Evolutionary conservation across 371 early-diverging fungal genomes (phyloP), one percentile per base, ranked within the genome.

Genomic region (Catenaria anguillulae): DNA sequence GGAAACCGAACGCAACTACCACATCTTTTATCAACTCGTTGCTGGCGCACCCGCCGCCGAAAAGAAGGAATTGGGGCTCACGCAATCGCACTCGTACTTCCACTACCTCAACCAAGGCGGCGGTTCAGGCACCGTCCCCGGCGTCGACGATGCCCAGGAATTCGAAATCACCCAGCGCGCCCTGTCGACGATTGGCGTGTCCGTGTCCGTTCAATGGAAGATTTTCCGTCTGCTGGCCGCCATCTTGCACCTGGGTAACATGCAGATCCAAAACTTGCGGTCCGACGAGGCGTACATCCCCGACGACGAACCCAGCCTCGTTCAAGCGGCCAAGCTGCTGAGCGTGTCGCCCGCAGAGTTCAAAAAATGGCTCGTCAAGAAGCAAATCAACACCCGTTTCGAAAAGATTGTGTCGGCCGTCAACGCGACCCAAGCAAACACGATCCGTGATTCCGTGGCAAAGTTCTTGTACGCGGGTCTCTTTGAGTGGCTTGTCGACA

Each of bases 21-120:
- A 99, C 70, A 84, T 99, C 48, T 99, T 99, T 71, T 99, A 99
- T 75, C 95, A 98, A 73, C 71, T 99, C 8, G 68, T 97, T 68
- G 88, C 83, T 67, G 92, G 93, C 17, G 90, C 90, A 12, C 19
- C 66, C 74, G 8, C 81, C 79, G 42, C 64, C 81, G 33, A 87
- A 85, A 63, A 66, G 74, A 75, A 70, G 63, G 62, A 34, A n/a
- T n/a, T 48, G 46, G 31, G n/a, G 15, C 62, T 43, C 15, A 17
- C 10, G 10, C 33, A 46, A 8, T 76, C 81, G 21, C 89, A 82
- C 77, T 75, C 77, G n/a, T 77, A 80, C 60, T 95, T 90, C 76
- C 73, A 82, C 64, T 97, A 94, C 70, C 73, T 92, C 31, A 86
- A 84, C 58, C 93, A 91, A 67, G 89, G 93, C 55, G 56, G 56